A percentile compares a stretch with the other conserved stretches of the same genome.
Evolutionary conservation across 805 yeast genomes (phyloP).

Genomic region (Monosporozyma siamensis): DNA sequence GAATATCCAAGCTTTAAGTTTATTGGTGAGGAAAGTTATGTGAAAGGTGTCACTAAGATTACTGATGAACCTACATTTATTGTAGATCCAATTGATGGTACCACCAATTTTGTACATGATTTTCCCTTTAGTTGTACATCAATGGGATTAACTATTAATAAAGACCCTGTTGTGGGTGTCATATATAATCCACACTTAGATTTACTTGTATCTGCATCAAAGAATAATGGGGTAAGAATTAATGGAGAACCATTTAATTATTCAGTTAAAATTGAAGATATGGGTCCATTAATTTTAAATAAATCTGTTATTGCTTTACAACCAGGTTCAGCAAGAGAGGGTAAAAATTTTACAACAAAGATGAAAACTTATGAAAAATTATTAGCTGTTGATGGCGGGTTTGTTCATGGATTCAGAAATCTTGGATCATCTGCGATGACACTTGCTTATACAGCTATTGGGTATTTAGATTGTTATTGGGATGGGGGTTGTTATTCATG

Average conservation of each 20-base stretch:
- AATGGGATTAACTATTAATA: conserved; percentile 43
- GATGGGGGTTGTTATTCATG: conserved; percentile 63
- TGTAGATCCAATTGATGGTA: conserved; percentile 59
- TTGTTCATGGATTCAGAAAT: conserved; percentile 66
- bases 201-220: conserved; percentile 43
- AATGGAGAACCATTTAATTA: conserved; percentile 41
- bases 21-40: conserved; percentile 54
- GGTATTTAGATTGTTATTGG: conserved; percentile 55
- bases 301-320: conserved; percentile 87
- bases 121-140: conserved; percentile 60
- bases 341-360: conserved; percentile 74
- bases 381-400: conserved; percentile 80
- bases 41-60: conserved; percentile 39
- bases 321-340: conserved; percentile 80
- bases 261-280: conserved; percentile 58
- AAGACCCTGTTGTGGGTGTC: conserved; percentile 51
- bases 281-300: conserved; percentile 78
- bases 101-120: conserved; percentile 54
- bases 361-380: conserved; percentile 74
- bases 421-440: conserved; percentile 62
- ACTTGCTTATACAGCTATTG: conserved; percentile 49
- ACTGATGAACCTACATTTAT: conserved; percentile 50
- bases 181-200: conserved; percentile 52
- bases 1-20: conserved; percentile 43
- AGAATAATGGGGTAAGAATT: conserved; percentile 45